These are phyloP conservation scores for Terfezia boudieri DNA, from an alignment of 495 filamentous ascomycete genomes.

Conservation along the genomic window DNA sequence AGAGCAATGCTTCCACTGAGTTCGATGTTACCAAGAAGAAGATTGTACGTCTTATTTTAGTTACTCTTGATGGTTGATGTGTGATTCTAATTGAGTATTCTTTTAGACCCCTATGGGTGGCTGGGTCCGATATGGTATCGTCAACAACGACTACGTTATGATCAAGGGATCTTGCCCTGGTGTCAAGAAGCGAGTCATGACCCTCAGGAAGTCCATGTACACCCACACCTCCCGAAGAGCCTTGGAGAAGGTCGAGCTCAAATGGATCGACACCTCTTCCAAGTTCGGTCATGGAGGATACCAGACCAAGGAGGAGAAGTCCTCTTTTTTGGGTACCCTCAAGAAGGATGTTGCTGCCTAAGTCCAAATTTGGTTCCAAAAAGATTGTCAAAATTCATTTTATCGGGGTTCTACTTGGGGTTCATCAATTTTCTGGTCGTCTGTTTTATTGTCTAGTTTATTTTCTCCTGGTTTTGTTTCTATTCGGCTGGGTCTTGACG, in stretches of 20 bases:
- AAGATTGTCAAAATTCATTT: not conserved
- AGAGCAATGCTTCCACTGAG: conserved; percentile 81
- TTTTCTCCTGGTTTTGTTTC: too few relatives aligned
- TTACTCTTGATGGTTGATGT: not conserved
- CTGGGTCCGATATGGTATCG: conserved; percentile 95
- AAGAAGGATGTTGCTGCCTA: conserved; percentile 70
- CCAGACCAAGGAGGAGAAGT: conserved; percentile 96
- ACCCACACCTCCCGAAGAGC: conserved; percentile 83
- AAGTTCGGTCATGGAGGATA: conserved; percentile 99
- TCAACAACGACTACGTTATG: conserved; percentile 98
- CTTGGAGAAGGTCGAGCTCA: conserved; percentile 97
- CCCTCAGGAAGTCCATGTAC: conserved; percentile 98
- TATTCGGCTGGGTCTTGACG: too few relatives aligned
- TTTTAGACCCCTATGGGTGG: conserved; percentile 59
- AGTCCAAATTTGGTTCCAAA: not conserved
- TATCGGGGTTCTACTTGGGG: not conserved
- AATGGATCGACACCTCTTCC: conserved; percentile 99
- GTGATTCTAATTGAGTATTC: not conserved
- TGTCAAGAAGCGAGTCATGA: conserved; percentile 99
- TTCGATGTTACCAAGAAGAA: conserved; percentile 96
- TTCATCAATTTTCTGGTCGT: not conserved
- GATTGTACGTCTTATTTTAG: conserved; percentile 62
- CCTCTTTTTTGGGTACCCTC: conserved; percentile 78
- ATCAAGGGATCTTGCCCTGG: conserved; percentile 94
- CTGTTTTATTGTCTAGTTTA: too few relatives aligned